Base-by-base conservation (phyloP, 495 filamentous ascomycete species). In the Lophiotrema nucula region DNA sequence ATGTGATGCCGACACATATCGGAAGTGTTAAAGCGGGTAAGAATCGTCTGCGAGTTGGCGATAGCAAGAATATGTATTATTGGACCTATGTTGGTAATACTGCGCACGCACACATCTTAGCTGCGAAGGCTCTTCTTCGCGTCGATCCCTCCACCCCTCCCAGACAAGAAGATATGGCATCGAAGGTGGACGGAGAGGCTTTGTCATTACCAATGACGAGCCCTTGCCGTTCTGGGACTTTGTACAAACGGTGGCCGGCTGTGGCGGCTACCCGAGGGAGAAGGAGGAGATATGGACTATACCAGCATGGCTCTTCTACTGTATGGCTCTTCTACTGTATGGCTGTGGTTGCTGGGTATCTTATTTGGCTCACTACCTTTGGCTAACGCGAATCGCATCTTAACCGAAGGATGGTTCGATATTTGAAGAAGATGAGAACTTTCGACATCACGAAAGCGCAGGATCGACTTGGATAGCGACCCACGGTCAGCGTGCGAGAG, bases 171-270 rank as follows among this genome's bases (percentile, higher is more conserved):
- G 76, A 90, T 24, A 83, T 87, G 67, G 73, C 84, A 68, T 88
- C 92, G 73, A 79, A 78, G 22, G 88, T 96, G 18, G 93, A 96
- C 67, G 93, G 93, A 35, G 90, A 97, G 70, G 86, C 87, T 98
- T 97, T 80, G 81, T 95, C 70, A 83, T 98, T 70, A 96, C 92
- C 59, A 97, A 98, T 71, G 91, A 88, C 69, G 76, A 79, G 46
- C 93, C 92, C 0, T 76, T 93, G 23, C 93, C 92, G 67, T 98
- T 98, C 78, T 98, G 92, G 92, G 93, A 97, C 69, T 41, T 53
- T 53, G 47, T n/a, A n/a, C n/a, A n/a, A n/a, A n/a, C n/a, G n/a
- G n/a, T n/a, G n/a, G n/a, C n/a, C n/a, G n/a, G n/a, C 47, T 31
- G n/a, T 13, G 3, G 47, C 47, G n/a, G 31, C 47, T 49, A 12